Evolutionary conservation across 2,329 filamentous ascomycete species (phyloP).

Genomic region (Aureobasidium namibiae): DNA sequence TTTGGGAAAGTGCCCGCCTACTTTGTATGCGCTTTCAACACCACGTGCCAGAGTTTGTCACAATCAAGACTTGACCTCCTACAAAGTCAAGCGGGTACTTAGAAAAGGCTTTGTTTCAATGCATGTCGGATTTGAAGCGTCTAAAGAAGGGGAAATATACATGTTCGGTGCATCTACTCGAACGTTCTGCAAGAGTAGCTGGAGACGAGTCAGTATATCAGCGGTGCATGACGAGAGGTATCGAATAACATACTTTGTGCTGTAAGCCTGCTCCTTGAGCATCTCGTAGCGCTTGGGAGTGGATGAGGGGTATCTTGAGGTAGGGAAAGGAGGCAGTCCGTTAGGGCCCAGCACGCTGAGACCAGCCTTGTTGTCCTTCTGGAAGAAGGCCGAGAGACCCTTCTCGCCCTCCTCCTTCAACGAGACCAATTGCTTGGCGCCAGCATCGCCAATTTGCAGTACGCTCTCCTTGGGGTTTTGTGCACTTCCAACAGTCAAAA

Average conservation of each 20-base stretch:
- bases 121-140: conserved; percentile 3
- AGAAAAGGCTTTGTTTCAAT: not conserved
- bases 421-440: conserved; percentile 64
- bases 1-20: not conserved
- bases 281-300: conserved; percentile 63
- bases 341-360: conserved; percentile 60
- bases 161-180: conserved; percentile 20
- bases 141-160: conserved; percentile 10
- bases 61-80: not conserved
- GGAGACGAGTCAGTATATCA: conserved; percentile 18
- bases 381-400: conserved; percentile 64
- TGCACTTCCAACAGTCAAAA: conserved; percentile 78
- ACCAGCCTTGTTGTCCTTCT: conserved; percentile 50
- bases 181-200: conserved; percentile 42
- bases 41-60: not conserved
- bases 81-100: not conserved
- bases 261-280: conserved; percentile 62
- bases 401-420: conserved; percentile 67
- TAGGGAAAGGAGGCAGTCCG: conserved; percentile 80
- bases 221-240: not conserved
- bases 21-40: not conserved
- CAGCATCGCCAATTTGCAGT: conserved; percentile 64
- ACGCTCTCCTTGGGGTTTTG: conserved; percentile 70
- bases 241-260: conserved; percentile 14
- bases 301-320: conserved; percentile 52